phyloP scores from a whole-genome alignment of 2,329 filamentous ascomycete species.

The Cordyceps cicadae region DNA sequence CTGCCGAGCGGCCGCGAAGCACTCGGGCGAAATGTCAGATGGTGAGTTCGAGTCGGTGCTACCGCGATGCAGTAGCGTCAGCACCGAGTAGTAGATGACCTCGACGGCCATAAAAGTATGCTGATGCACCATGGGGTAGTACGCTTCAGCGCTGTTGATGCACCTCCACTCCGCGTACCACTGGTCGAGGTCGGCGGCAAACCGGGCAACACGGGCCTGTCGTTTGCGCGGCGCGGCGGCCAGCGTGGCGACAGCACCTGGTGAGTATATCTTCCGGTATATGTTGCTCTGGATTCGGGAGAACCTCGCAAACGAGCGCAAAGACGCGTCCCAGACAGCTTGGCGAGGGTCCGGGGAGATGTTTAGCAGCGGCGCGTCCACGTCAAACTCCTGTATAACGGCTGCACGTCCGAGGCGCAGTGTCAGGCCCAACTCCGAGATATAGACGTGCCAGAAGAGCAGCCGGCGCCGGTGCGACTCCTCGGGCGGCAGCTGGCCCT shows the following conservation, averaged over 20 bases:
- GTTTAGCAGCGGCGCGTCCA: slow-evolving; percentile 12
- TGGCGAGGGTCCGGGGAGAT: slow-evolving; percentile 7
- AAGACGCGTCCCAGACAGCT: slow-evolving; percentile 12
- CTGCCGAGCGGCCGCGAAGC: slow-evolving; percentile 15
- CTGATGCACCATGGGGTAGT: slow-evolving; percentile 13
- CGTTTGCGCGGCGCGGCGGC: background rate
- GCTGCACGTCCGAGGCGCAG: slow-evolving; percentile 15
- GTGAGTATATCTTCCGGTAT: slow-evolving; percentile 15
- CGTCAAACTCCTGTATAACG: slow-evolving; percentile 15
- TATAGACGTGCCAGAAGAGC: slow-evolving; percentile 17
- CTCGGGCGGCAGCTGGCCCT: slow-evolving; percentile 4
- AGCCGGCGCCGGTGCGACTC: slow-evolving; percentile 12
- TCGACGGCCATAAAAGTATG: slow-evolving; percentile 14
- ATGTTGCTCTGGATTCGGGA: slow-evolving; percentile 13
- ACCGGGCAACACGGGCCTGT: slow-evolving; percentile 1
- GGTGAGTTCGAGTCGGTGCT: slow-evolving; percentile 12
- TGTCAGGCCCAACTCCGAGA: slow-evolving; percentile 14
- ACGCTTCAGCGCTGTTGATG: slow-evolving; percentile 13
- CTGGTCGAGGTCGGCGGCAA: slow-evolving; percentile 10
- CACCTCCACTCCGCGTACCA: slow-evolving; percentile 14
- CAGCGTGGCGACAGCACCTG: background rate
- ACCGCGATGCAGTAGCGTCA: slow-evolving; percentile 15
- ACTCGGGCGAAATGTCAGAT: slow-evolving; percentile 13
- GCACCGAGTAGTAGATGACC: slow-evolving; percentile 17
- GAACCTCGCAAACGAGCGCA: slow-evolving; percentile 12